Evolutionary conservation across 1,284 basidiomycete genomes (phyloP).

Genomic region (Austroboletus novae-zelandiae): DNA sequence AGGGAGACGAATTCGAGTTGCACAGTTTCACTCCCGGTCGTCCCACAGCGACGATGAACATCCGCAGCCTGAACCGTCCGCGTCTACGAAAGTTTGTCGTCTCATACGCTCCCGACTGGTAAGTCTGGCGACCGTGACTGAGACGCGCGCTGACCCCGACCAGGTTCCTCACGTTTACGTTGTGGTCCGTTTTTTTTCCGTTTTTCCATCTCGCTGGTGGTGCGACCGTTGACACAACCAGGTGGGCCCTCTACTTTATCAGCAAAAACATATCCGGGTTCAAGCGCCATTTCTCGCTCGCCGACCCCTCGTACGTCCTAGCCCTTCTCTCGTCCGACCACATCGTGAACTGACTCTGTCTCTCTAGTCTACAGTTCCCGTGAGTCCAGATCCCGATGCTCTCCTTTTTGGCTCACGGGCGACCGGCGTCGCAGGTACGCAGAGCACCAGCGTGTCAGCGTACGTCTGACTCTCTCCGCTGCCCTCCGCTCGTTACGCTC

Average conservation of each 20-base stretch:
- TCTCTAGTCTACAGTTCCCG: constrained; percentile 37
- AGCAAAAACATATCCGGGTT: constrained; percentile 58
- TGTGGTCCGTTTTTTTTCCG: constrained; percentile 20
- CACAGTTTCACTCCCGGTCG: neutral
- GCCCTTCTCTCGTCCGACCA: neutral
- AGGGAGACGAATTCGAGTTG: too few species aligned
- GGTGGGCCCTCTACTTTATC: constrained; percentile 45
- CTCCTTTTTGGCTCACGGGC: neutral
- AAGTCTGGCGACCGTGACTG: constrained; percentile 5
- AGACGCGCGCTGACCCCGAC: neutral
- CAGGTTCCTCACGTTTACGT: constrained; percentile 26
- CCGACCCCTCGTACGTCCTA: constrained; percentile 50
- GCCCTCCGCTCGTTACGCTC: neutral
- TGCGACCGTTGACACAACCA: constrained; percentile 1
- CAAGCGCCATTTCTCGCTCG: constrained; percentile 67
- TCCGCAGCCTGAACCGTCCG: constrained; percentile 7
- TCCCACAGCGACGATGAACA: constrained; percentile 9
- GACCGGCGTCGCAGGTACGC: constrained; percentile 43
- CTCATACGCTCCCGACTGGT: constrained; percentile 33
- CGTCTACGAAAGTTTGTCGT: constrained; percentile 16
- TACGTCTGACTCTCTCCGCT: constrained; percentile 28
- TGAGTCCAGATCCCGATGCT: constrained; percentile 25
- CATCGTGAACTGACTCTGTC: neutral
- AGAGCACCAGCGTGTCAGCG: constrained; percentile 60
- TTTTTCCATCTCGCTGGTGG: neutral